These are phyloP conservation scores for Mycena vitilis DNA, from an alignment of 768 basidiomycete species.

Conservation along the genomic window DNA sequence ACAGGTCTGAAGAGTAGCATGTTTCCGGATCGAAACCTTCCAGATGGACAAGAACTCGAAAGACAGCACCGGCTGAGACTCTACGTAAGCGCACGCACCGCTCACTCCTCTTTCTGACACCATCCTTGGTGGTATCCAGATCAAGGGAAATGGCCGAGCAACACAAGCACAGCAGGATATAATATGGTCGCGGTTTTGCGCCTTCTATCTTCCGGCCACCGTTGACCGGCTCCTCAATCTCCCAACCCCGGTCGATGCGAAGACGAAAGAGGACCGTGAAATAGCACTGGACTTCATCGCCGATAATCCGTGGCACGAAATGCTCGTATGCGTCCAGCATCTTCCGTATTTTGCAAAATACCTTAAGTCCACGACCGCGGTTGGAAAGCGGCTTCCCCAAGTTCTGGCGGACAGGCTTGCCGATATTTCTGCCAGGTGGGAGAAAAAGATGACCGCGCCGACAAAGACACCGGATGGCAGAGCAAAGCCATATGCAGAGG, in stretches of 20 bases:
- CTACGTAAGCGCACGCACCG: constrained; percentile 1
- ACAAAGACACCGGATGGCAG: not conserved
- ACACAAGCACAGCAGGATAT: constrained; percentile 29
- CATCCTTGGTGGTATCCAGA: not conserved
- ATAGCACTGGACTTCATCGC: constrained; percentile 6
- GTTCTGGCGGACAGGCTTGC: constrained; percentile 35
- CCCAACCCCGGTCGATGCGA: constrained; percentile 20
- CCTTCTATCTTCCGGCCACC: constrained; percentile 36
- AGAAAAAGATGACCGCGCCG: constrained; percentile 16
- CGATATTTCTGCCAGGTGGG: constrained; percentile 28
- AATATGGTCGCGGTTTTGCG: constrained; percentile 36
- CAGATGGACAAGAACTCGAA: constrained; percentile 19
- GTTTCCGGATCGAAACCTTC: constrained; percentile 3
- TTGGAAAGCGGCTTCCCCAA: constrained; percentile 32
- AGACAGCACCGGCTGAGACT: constrained; percentile 11
- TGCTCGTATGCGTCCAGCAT: constrained; percentile 38
- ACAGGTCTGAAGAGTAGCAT: constrained; percentile 18
- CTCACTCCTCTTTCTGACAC: no score
- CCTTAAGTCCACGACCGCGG: constrained; percentile 31
- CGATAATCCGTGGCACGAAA: constrained; percentile 36
- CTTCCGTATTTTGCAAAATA: constrained; percentile 39
- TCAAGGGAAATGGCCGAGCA: constrained; percentile 1
- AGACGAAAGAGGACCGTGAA: not conserved
- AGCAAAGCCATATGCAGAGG: not conserved
- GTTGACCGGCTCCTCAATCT: constrained; percentile 34